A percentile compares a stretch with the other conserved stretches of the same genome.
Evolutionary conservation across 2,329 filamentous ascomycete genomes (phyloP).

Genomic region (Colletotrichum tamarilloi): DNA sequence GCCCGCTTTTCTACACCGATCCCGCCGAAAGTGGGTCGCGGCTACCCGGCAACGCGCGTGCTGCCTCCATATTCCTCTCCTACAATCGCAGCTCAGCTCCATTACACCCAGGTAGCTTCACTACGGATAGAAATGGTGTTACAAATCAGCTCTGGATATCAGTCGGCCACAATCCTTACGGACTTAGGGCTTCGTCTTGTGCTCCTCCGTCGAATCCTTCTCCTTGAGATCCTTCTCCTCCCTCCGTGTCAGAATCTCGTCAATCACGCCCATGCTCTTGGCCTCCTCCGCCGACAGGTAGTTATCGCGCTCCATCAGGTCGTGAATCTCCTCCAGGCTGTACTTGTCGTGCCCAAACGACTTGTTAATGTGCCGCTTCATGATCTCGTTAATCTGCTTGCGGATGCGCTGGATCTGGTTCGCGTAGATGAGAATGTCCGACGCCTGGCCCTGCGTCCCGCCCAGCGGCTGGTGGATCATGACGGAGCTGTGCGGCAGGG

Average conservation of each 20-base stretch:
- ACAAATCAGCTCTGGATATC: neutral
- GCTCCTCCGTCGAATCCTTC: slow-evolving; percentile 28
- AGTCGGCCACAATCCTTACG: neutral
- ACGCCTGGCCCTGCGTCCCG: slow-evolving; percentile 71
- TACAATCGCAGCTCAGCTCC: neutral
- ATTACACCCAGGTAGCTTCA: neutral
- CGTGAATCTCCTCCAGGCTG: slow-evolving; percentile 85
- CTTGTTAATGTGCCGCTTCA: slow-evolving; percentile 85
- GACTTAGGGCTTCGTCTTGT: slow-evolving; percentile 34
- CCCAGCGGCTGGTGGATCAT: slow-evolving; percentile 98
- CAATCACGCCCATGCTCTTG: slow-evolving; percentile 88
- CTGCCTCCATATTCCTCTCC: neutral
- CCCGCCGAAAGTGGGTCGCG: slow-evolving; percentile 13
- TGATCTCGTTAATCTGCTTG: slow-evolving; percentile 89
- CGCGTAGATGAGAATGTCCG: slow-evolving; percentile 95
- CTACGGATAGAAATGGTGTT: neutral
- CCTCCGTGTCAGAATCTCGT: slow-evolving; percentile 83
- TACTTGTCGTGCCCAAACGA: slow-evolving; percentile 80
- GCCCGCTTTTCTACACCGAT: slow-evolving; percentile 21
- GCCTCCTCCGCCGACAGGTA: slow-evolving; percentile 93
- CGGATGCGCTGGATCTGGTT: slow-evolving; percentile 94
- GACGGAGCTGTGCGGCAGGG: slow-evolving; percentile 90
- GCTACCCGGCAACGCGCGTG: slow-evolving; percentile 30
- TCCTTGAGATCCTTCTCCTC: slow-evolving; percentile 46
- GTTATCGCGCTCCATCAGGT: slow-evolving; percentile 96